Evolutionary conservation across 305 asterid genomes (phyloP).

Genomic region (Petunia hybrid): DNA sequence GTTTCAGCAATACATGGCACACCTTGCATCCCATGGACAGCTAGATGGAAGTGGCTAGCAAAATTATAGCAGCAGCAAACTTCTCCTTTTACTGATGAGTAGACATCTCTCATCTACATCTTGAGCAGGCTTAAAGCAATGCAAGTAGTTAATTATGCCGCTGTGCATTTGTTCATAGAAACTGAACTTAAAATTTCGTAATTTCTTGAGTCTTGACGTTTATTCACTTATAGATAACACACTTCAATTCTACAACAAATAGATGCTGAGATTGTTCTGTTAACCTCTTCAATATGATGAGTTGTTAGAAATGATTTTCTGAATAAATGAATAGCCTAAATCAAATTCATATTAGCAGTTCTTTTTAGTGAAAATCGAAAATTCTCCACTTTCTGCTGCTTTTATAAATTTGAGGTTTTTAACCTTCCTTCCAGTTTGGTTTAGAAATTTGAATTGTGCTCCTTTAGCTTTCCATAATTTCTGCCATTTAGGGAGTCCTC

Average conservation of each 20-base stretch:
- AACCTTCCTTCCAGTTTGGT: too few species aligned
- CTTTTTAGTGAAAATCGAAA: too few species aligned
- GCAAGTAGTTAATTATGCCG: not conserved
- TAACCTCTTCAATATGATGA: not conserved
- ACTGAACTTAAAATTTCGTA: not conserved
- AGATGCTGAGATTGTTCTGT: not conserved
- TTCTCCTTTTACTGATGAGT: not conserved
- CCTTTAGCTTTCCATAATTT: too few species aligned
- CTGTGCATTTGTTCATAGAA: not conserved
- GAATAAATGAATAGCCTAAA: not conserved
- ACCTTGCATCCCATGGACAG: slow-evolving; percentile 81
- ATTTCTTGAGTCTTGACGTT: not conserved
- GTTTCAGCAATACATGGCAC: slow-evolving; percentile 92
- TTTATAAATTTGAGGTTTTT: too few species aligned
- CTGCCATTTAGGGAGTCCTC: too few species aligned
- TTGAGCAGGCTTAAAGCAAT: not conserved
- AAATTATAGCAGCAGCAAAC: not conserved
- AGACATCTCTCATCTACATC: not conserved
- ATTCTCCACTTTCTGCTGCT: too few species aligned
- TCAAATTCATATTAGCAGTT: not conserved
- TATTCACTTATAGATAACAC: not conserved
- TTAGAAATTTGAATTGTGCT: too few species aligned
- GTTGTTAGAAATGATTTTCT: not conserved
- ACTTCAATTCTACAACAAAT: not conserved
- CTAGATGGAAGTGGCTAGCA: slow-evolving; percentile 84